Percentiles rank a stretch among this genome's conserved stretches.
Conservation (phyloP, 768 basidiomycete genomes). For the Gymnopilus junonius region DNA sequence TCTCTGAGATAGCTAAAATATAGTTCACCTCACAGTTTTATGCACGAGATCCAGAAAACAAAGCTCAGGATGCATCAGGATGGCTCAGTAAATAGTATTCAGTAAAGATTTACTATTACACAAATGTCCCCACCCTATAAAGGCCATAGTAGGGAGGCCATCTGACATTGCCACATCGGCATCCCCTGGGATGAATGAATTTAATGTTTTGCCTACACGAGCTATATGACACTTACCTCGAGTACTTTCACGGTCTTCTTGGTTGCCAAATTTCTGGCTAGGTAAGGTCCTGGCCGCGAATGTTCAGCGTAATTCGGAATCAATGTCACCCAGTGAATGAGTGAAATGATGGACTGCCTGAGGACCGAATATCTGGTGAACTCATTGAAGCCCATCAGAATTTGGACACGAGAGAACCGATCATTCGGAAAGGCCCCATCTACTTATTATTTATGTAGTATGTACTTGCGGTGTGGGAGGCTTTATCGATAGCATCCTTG, state of each 20-base stretch:
- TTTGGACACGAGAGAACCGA: not conserved
- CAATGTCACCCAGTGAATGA: not conserved
- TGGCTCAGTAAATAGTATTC: not conserved
- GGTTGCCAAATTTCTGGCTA: not conserved
- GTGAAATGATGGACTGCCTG: not conserved
- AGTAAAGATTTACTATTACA: too few species aligned
- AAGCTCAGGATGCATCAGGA: not conserved
- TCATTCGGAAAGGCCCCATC: not conserved
- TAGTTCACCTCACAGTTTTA: too few species aligned
- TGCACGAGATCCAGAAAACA: too few species aligned
- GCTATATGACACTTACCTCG: not conserved
- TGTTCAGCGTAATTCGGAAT: not conserved
- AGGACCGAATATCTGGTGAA: not conserved
- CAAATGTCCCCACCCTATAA: too few species aligned
- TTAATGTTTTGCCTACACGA: not conserved
- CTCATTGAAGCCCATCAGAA: not conserved
- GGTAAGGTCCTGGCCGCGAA: not conserved
- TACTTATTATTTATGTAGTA: not conserved
- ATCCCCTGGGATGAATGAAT: too few species aligned
- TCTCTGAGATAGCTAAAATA: not conserved
- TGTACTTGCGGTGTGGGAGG: not conserved
- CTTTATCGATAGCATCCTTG: not conserved
- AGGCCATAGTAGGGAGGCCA: too few species aligned
- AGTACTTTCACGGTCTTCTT: not conserved
- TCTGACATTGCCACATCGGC: too few species aligned